Base-by-base conservation (phyloP, 768 basidiomycete species). In the Zangia roseola region DNA sequence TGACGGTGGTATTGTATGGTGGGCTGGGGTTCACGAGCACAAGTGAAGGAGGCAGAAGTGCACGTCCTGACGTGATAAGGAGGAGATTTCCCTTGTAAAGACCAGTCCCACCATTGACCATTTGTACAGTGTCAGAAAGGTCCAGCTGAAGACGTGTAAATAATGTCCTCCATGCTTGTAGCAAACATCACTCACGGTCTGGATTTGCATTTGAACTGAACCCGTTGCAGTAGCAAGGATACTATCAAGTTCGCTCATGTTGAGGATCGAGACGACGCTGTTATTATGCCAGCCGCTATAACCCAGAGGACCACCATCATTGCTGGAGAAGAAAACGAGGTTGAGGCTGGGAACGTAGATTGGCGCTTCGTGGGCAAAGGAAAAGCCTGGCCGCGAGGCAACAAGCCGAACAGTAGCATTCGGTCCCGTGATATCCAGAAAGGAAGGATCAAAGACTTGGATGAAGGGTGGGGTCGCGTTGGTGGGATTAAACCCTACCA, bases 331-430 rank as follows among this genome's bases (percentile, higher is more conserved):
- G 69, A 82, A 84, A 3, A 91, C 72, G 54, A 84, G 80, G 57
- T 89, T 78, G 17, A 82, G 83, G 16, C 72, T 75, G 6, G 81
- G 69, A 25, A 80, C 69, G 65, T 82, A 88, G 2, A 90, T 71
- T 0, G 86, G 86, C 3, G 86, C 89, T 67, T 92, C 90, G 59
- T 91, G 88, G 16, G 87, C 88, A 54, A 88, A 82, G 3, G 83
- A 83, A 62, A 83, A 84, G 5, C 74, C 78, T 5, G 76, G 74
- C 48, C 82, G 80, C 10, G 78, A 75, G 0, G 82, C 80, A 40
- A 92, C 78, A 50, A 78, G 63, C 5, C 77, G 74, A 43, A 91
- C 75, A 0, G 76, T 76, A 6, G 88, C 80, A 21, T 70, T 67
- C 4, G 65, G 53, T 1, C 87, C 88, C 1, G 88, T 75, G 47